A percentile compares a stretch with the other conserved stretches of the same genome.
These are phyloP conservation scores for Carex sylvatica DNA, from an alignment of 202 grass and related monocot species.

Conservation along the genomic window DNA sequence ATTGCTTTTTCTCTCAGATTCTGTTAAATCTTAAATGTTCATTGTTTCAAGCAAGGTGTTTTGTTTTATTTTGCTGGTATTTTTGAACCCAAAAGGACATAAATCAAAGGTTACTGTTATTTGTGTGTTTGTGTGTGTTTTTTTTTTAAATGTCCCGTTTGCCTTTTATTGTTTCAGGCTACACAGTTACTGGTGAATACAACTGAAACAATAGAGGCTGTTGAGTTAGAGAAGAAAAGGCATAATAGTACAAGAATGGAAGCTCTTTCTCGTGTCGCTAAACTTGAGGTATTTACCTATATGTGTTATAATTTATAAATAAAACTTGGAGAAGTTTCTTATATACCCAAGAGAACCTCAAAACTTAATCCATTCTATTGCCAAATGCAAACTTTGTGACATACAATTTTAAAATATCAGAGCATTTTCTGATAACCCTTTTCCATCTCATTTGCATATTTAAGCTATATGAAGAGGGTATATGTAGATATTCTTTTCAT, in stretches of 20 bases:
- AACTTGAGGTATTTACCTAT: slow-evolving; percentile 62
- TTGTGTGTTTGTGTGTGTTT: not conserved
- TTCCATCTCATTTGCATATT: not conserved
- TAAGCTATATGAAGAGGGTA: not conserved
- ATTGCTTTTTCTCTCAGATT: not conserved
- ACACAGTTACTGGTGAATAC: slow-evolving; percentile 86
- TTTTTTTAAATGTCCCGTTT: slow-evolving; percentile 11
- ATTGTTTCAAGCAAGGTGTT: slow-evolving; percentile 4
- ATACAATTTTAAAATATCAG: not conserved
- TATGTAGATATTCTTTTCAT: not conserved
- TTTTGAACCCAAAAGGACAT: not conserved
- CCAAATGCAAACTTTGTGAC: not conserved
- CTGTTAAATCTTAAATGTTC: slow-evolving; percentile 6
- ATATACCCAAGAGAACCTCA: not conserved
- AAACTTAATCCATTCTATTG: not conserved
- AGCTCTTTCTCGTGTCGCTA: slow-evolving; percentile 63
- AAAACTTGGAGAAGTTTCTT: not conserved
- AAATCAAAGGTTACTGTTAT: not conserved
- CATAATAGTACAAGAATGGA: slow-evolving; percentile 98
- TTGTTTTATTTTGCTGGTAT: not conserved
- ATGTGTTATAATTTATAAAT: not conserved
- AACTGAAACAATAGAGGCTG: slow-evolving; percentile 89
- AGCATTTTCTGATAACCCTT: not conserved
- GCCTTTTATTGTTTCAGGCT: slow-evolving; percentile 52
- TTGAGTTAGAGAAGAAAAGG: slow-evolving; percentile 76